phyloP scores from a whole-genome alignment of 129 eudicot species.

The Flaveria trinervia region DNA sequence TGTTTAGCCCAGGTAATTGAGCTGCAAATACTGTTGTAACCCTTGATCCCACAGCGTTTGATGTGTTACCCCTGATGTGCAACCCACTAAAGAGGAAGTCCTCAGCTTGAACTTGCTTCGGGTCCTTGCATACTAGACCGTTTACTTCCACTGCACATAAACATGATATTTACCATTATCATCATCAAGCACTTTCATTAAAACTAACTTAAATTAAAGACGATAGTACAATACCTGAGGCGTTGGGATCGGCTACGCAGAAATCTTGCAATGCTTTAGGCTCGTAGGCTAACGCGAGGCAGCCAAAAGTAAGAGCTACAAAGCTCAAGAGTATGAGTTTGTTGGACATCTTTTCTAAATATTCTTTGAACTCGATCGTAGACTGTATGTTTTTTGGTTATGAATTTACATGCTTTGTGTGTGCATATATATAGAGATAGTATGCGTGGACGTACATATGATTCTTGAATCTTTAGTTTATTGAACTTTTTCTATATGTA shows the following conservation, averaged over 20 bases:
- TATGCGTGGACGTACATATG: slow-evolving; percentile 4
- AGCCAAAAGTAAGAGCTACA: slow-evolving; percentile 27
- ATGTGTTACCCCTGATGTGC: slow-evolving; percentile 46
- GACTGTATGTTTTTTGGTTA: slow-evolving; percentile 19
- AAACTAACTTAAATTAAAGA: no score
- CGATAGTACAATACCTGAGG: slow-evolving; percentile 30
- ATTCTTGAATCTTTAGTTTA: slow-evolving; percentile 15
- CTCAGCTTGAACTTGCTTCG: slow-evolving; percentile 34
- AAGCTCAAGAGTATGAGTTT: slow-evolving; percentile 24
- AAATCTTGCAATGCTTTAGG: slow-evolving; percentile 47
- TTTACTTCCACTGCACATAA: slow-evolving; percentile 38
- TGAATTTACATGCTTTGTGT: slow-evolving; percentile 19
- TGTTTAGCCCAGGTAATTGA: slow-evolving; percentile 52
- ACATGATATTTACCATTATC: neutral
- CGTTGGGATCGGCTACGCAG: slow-evolving; percentile 39
- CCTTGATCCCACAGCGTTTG: slow-evolving; percentile 44
- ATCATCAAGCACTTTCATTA: no score
- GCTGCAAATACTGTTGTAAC: slow-evolving; percentile 39
- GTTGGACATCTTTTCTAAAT: slow-evolving; percentile 17
- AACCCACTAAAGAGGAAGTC: slow-evolving; percentile 51
- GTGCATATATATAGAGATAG: slow-evolving; percentile 15
- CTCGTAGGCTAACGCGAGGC: slow-evolving; percentile 25
- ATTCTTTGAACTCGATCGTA: neutral
- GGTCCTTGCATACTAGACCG: slow-evolving; percentile 46
- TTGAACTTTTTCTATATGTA: neutral